Evolutionary conservation across 805 yeast genomes (phyloP), one percentile per base, ranked within the genome.

Genomic region (Kazachstania africana): DNA sequence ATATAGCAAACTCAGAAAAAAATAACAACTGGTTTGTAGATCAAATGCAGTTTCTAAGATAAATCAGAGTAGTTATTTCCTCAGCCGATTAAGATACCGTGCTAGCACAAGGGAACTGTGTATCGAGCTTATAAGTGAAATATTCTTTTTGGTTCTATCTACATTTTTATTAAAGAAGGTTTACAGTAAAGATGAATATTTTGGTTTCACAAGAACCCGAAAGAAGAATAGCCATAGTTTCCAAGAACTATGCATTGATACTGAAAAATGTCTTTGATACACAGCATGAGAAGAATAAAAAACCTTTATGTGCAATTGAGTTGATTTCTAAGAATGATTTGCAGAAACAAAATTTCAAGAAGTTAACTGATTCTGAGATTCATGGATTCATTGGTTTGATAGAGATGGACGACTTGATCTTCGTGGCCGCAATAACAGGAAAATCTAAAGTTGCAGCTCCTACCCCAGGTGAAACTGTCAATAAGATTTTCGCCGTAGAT

Each of bases 301-400:
- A 17, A 16, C 46, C 50, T 12, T 36, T 42, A 2, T 69, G 75
- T 45, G 66, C 69, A n/a, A 66, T 70, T 25, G 74, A 71, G 47
- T 55, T 71, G 27, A 58, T 63, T 3, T 52, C 63, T 8, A 62
- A 55, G 32, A 48, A 50, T 3, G 53, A 57, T 6, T 55, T 70
- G 40, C 49, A 54, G 28, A 40, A 50, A 26, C 57, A 53, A 29
- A 51, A 58, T 3, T 70, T 55, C 43, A 63, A 61, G 36, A 62
- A 49, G 41, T 59, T 65, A 46, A 68, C 60, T 40, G 62, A 49
- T 3, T 57, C 61, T 28, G 67, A 66, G 24, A 63, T 72, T 4
- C 54, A 63, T 41, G 93, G 93, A 1, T 79, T 87, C 47, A 55
- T 91, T n/a, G 98, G 98, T 0, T 57, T 91, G 28, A 78, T 88